Percentiles rank a stretch among this genome's conserved stretches.
These are phyloP conservation scores for Bruguiera sexangula DNA, from an alignment of 345 rosid species.

Conservation along the genomic window DNA sequence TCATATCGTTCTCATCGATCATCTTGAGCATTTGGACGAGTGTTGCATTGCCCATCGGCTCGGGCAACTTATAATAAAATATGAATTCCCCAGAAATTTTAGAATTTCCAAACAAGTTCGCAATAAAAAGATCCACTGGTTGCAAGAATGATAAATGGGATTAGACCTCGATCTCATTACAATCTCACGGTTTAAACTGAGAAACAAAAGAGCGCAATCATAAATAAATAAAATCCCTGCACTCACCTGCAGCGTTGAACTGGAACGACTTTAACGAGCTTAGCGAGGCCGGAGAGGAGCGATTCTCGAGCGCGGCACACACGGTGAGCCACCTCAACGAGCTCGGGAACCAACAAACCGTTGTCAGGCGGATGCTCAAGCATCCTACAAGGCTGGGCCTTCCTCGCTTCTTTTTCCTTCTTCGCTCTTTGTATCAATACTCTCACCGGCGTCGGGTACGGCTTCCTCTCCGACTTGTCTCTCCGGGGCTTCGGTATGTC, in stretches of 20 bases:
- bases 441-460: slow-evolving; percentile 73
- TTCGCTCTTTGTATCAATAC: slow-evolving; percentile 61
- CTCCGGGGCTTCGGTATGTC: slow-evolving; percentile 67
- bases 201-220: too few species aligned
- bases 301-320: slow-evolving; percentile 53
- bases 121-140: too few species aligned
- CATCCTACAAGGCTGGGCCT: slow-evolving; percentile 61
- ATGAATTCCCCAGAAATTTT: too few species aligned
- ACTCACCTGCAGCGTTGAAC: slow-evolving; percentile 69
- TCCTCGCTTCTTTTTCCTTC: slow-evolving; percentile 59
- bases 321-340: slow-evolving; percentile 54
- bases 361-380: slow-evolving; percentile 72
- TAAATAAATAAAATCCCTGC: too few species aligned
- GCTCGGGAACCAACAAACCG: slow-evolving; percentile 72
- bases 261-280: slow-evolving; percentile 43
- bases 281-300: slow-evolving; percentile 50
- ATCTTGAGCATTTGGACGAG: too few species aligned
- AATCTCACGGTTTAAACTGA: too few species aligned
- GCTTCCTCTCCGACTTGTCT: slow-evolving; percentile 81
- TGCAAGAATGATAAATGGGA: too few species aligned
- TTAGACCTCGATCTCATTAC: too few species aligned
- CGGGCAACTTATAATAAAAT: too few species aligned
- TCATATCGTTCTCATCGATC: too few species aligned
- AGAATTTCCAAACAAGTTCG: too few species aligned
- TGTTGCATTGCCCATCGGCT: too few species aligned